Evolutionary conservation across 2,329 filamentous ascomycete species (phyloP).

Genomic region (Apiospora koreana): DNA sequence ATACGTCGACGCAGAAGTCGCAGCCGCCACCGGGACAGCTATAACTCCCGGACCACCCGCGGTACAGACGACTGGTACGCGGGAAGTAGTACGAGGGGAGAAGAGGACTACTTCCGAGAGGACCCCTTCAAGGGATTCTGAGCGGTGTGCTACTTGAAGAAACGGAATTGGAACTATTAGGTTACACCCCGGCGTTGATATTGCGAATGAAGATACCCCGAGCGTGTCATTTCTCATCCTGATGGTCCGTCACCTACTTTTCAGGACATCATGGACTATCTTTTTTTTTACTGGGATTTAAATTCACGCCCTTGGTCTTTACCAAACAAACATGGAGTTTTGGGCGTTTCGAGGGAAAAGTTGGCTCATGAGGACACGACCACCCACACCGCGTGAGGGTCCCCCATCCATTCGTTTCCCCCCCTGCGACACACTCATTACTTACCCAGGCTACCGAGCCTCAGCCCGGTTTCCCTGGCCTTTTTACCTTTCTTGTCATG

Average conservation of each 20-base stretch:
- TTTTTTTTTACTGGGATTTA: neutral
- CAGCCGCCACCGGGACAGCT: slow-evolving; percentile 55
- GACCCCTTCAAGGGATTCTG: slow-evolving; percentile 66
- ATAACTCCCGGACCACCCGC: slow-evolving; percentile 45
- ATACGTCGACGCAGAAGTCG: slow-evolving; percentile 49
- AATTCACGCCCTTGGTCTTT: neutral
- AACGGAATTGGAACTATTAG: neutral
- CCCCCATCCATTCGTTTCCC: neutral
- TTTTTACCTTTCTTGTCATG: neutral
- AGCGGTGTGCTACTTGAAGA: slow-evolving; percentile 14
- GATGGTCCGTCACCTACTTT: neutral
- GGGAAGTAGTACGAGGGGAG: slow-evolving; percentile 47
- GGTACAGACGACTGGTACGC: slow-evolving; percentile 50
- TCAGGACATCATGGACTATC: neutral
- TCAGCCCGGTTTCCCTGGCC: neutral
- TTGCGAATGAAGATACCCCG: slow-evolving; percentile 1
- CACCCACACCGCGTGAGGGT: neutral
- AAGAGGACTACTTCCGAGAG: slow-evolving; percentile 60
- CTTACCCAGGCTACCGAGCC: neutral
- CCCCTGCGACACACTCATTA: neutral
- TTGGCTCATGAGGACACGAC: neutral
- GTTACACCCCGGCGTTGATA: neutral
- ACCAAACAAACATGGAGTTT: neutral
- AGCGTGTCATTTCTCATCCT: neutral
- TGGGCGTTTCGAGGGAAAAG: neutral